Base-by-base conservation (phyloP, 805 yeast genomes). In the Candida boleticola region DNA sequence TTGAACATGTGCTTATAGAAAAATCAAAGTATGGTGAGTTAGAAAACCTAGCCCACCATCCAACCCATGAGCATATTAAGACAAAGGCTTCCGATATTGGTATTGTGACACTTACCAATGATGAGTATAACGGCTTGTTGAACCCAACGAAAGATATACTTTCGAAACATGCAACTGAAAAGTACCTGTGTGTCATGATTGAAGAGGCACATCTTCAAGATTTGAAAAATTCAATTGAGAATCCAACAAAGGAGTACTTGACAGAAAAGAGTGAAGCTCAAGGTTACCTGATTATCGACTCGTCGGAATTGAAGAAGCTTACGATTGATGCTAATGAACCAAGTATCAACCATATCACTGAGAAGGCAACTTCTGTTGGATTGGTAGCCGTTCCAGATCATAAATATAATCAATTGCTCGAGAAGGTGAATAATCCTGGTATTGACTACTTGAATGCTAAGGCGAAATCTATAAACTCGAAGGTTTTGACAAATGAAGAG, bases 21-120 rank as follows among this genome's bases (percentile, higher is more conserved):
- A 19, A 13, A 5, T 37, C 35, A 2, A 32, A 32, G 10, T 59
- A 63, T 39, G 70, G 64, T 13, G 57, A 61, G 19, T 47, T 69
- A 31, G 55, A 51, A 4, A 47, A 47, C 13, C 4, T 22, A 2
- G 42, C 34, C n/a, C 20, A 51, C 29, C 34, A 40, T 13, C 63
- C 63, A 4, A 44, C 32, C 11, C 22, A 50, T 9, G 55, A 49
- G 3, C 57, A 56, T 17, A 36, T 55, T 23, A 40, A 34, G 9
- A 23, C 42, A 3, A 49, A 47, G 22, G 57, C 57, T 20, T 47
- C 43, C 6, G 40, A 29, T 7, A 4, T 20, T 5, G 35, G 29
- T 9, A 13, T 16, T 27, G 22, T 25, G 5, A 10, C 46, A 11
- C 57, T 56, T 5, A 13, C 27, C 3, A 14, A 6, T 5, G 35